Percentiles rank a stretch among this genome's conserved stretches.
phyloP scores from a whole-genome alignment of 768 basidiomycete genomes.

The Tulasnella sp. region DNA sequence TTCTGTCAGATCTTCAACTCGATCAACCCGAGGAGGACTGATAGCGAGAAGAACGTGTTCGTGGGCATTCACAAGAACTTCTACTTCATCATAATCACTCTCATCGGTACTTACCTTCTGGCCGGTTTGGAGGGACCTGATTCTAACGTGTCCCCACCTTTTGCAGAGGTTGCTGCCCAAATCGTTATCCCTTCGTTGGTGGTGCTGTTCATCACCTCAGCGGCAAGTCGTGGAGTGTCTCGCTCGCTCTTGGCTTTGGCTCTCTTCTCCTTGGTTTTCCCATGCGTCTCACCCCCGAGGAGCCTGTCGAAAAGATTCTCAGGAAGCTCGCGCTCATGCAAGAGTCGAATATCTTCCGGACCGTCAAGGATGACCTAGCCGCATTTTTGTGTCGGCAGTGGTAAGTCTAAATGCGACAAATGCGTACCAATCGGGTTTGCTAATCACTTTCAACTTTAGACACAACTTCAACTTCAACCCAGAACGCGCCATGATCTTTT shows the following conservation, averaged over 20 bases:
- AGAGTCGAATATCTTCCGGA: conserved; percentile 52
- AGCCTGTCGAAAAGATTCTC: conserved; percentile 60
- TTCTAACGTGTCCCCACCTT: not conserved
- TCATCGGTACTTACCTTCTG: conserved; percentile 53
- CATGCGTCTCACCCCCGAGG: conserved; percentile 73
- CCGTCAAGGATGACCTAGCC: conserved; percentile 77
- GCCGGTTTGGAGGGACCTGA: not conserved
- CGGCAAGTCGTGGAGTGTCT: conserved; percentile 89
- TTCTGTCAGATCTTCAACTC: conserved; percentile 98
- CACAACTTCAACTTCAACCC: conserved; percentile 78
- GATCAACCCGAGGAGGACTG: conserved; percentile 81
- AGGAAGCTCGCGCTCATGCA: conserved; percentile 51
- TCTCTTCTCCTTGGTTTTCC: conserved; percentile 82
- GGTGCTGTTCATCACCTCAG: conserved; percentile 68
- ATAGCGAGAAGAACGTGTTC: conserved; percentile 81
- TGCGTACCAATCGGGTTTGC: not conserved
- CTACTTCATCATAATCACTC: conserved; percentile 78
- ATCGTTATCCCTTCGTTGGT: conserved; percentile 82
- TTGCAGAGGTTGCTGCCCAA: conserved; percentile 76
- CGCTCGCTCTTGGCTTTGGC: conserved; percentile 75
- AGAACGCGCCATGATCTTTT: conserved; percentile 59
- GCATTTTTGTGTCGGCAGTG: conserved; percentile 85
- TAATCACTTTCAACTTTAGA: conserved; percentile 34
- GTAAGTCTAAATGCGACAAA: conserved; percentile 20
- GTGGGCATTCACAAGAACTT: conserved; percentile 69